Conservation (phyloP, 1,284 basidiomycete species). For the Irpex lacteus region DNA sequence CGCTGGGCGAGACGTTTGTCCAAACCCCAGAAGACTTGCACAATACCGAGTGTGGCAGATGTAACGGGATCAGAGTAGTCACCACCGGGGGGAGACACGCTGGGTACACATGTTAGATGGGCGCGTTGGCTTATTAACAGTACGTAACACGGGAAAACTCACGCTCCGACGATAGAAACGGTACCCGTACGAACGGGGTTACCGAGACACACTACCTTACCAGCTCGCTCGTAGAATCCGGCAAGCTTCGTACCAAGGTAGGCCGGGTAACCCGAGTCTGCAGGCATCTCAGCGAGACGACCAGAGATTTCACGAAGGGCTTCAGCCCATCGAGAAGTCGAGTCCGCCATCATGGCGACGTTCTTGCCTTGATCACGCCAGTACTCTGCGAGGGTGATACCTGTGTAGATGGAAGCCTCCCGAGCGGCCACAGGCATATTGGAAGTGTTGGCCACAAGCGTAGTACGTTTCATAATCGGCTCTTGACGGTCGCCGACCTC, state of each 20-base stretch:
- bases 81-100: constrained; percentile 97
- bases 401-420: constrained; percentile 99
- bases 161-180: constrained; percentile 99
- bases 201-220: constrained; percentile 92
- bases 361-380: constrained; percentile 99
- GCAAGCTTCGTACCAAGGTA: constrained; percentile 97
- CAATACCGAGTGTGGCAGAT: constrained; percentile 95
- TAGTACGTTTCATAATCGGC: constrained; percentile 99
- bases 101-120: constrained; percentile 27
- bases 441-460: constrained; percentile 98
- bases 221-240: constrained; percentile 99
- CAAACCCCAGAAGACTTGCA: constrained; percentile 98
- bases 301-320: constrained; percentile 99
- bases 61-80: constrained; percentile 99
- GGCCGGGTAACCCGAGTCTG: constrained; percentile 98
- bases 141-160: constrained; percentile 36
- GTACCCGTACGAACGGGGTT: constrained; percentile 88
- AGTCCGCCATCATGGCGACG: constrained; percentile 99
- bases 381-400: constrained; percentile 98
- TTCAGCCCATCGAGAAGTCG: constrained; percentile 99
- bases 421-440: constrained; percentile 99
- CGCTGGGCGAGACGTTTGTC: constrained; percentile 97
- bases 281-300: constrained; percentile 99
- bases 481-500: constrained; percentile 91
- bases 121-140: too few relatives aligned